Conservation (phyloP, 192 early-diverging fungal species). For the Glomus cerebriforme region DNA sequence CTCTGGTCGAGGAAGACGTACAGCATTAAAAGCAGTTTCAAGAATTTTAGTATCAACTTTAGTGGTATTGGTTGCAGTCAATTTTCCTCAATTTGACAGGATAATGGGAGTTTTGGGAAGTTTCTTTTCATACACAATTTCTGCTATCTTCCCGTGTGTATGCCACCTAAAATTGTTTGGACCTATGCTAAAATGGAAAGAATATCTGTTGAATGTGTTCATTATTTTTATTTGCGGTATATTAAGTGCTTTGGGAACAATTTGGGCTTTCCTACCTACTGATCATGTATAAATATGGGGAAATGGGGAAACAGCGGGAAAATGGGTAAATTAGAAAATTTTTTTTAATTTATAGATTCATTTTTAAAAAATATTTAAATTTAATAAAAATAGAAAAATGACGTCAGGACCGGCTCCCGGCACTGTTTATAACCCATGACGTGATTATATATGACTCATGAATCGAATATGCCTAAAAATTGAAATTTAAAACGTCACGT, state of each 20-base stretch:
- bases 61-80: constrained; percentile 53
- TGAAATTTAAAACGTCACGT: too few relatives aligned
- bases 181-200: not conserved
- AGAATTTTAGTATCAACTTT: constrained; percentile 40
- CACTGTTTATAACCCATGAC: too few relatives aligned
- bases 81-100: constrained; percentile 66
- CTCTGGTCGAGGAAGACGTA: constrained; percentile 33
- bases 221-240: constrained; percentile 25
- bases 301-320: not conserved
- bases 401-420: too few relatives aligned
- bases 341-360: too few relatives aligned
- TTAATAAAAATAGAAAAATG: too few relatives aligned
- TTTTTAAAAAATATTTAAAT: too few relatives aligned
- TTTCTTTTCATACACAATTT: constrained; percentile 53
- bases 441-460: not conserved
- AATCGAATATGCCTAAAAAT: not conserved
- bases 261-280: constrained; percentile 35
- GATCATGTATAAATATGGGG: not conserved
- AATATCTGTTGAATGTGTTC: constrained; percentile 7
- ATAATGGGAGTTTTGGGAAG: constrained; percentile 66
- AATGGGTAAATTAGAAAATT: not conserved
- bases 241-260: constrained; percentile 32
- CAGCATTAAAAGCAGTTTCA: constrained; percentile 30
- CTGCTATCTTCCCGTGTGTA: constrained; percentile 51
- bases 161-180: constrained; percentile 53